Evolutionary conservation across 2,329 filamentous ascomycete species (phyloP), one percentile per base, ranked within the genome.

Genomic region (Penicillium sp.): DNA sequence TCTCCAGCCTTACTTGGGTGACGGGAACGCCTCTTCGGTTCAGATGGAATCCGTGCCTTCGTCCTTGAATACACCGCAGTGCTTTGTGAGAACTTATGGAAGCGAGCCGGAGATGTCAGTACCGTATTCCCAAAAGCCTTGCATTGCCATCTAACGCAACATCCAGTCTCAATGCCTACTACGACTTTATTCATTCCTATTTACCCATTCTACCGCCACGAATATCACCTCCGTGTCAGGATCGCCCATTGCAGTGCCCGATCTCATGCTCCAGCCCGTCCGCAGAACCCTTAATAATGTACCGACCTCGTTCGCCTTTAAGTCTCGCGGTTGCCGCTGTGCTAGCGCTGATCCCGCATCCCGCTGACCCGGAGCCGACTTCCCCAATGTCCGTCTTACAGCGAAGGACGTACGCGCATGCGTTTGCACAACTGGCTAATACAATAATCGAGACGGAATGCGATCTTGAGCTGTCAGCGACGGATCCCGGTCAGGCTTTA

Each of bases 181-280:
- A 77, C 50, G 70, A 73, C 40, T 77, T 74, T 49, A 72, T 76
- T 47, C 74, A 77, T 58, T 49, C 62, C n/a, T 77, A 74, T 56
- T 75, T 76, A 39, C 74, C 74, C 5, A 71, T 77, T 33, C 63
- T 77, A 25, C 73, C 74, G 6, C 72, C 74, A 25, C 63, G 71
- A 33, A 62, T 56, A 36, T 49, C 62, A 7, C 61, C 64, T 5
- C 65, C 60, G 33, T 60, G 56, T 18, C 59, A 63, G 27, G 69
- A 75, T 57, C 55, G 57, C 14, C 72, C 73, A 7, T 50, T 74
- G 44, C 63, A 71, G 44, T 60, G 62, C 18, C 60, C 63, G 6
- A 57, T 64, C 11, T 66, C 69, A n/a, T 61, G 55, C 38, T 53
- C 69, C 14, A 61, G 58, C 40, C 56, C 64, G n/a, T 58, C 66